Conservation (phyloP, 345 rosid genomes). For the Pistacia integerrima region DNA sequence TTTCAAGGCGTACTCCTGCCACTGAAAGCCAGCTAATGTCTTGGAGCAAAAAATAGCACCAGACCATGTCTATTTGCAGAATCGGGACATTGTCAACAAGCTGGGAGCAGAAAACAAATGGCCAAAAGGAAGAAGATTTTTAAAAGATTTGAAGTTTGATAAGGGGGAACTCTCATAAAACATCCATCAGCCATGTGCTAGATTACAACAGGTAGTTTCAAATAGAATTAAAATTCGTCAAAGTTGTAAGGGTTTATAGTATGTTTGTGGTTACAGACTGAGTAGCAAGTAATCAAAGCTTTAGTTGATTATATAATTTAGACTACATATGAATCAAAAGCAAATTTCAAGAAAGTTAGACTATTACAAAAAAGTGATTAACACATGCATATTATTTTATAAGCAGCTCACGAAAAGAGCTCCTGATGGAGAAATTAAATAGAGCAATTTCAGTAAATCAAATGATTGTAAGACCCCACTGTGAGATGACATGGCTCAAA, state of each 20-base stretch:
- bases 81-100: slow-evolving; percentile 86
- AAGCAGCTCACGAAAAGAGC: neutral
- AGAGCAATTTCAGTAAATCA: neutral
- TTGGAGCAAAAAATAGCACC: slow-evolving; percentile 94
- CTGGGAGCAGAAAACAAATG: slow-evolving; percentile 42
- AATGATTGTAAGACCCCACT: neutral
- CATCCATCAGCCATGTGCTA: neutral
- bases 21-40: slow-evolving; percentile 84
- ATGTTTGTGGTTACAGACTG: neutral
- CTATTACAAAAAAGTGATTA: neutral
- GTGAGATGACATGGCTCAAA: neutral
- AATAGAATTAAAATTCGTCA: neutral
- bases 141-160: neutral
- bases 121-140: slow-evolving; percentile 8
- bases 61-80: slow-evolving; percentile 94
- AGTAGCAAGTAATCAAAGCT: neutral
- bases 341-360: neutral
- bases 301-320: neutral
- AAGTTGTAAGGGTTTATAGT: neutral
- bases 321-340: neutral
- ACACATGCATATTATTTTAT: neutral
- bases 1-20: slow-evolving; percentile 80
- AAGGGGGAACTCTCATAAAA: neutral
- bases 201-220: neutral
- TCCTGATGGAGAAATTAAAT: neutral